Evolutionary conservation across 768 basidiomycete species (phyloP).

Genomic region (Candolleomyces efflorescens): DNA sequence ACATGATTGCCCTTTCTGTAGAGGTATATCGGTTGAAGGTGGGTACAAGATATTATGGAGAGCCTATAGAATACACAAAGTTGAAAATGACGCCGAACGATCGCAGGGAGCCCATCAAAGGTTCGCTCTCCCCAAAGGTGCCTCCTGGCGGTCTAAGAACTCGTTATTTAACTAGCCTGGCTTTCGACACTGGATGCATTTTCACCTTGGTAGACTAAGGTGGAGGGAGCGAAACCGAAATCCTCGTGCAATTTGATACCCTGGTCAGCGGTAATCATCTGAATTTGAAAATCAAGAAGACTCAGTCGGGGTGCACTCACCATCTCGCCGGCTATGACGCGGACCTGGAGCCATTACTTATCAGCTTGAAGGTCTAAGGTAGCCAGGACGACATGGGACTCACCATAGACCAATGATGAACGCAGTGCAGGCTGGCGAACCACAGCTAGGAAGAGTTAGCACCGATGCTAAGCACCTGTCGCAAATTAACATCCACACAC

Average conservation of each 20-base stretch:
- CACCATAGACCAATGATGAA: constrained; percentile 92
- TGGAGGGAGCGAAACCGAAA: constrained; percentile 86
- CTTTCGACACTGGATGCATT: constrained; percentile 1
- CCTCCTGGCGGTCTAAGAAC: constrained; percentile 40
- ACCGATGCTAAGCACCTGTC: background rate
- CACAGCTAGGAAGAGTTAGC: constrained; percentile 50
- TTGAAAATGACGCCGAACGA: background rate
- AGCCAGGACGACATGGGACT: constrained; percentile 14
- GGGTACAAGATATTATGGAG: background rate
- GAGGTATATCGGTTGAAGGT: background rate
- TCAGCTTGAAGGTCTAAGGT: background rate
- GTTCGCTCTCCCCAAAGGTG: constrained; percentile 61
- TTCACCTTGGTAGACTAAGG: constrained; percentile 68
- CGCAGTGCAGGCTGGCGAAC: constrained; percentile 83
- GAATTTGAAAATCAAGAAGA: constrained; percentile 1
- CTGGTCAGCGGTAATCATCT: constrained; percentile 28
- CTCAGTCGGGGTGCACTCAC: constrained; percentile 36
- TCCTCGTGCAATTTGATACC: constrained; percentile 65
- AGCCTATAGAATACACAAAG: background rate
- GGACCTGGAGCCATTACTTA: constrained; percentile 44
- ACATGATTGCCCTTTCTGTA: too few species aligned
- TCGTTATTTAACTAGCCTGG: constrained; percentile 6
- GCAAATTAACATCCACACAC: constrained; percentile 29
- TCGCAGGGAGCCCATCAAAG: constrained; percentile 30
- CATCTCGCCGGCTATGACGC: constrained; percentile 80